These are phyloP conservation scores for Colletotrichum melonis DNA, from an alignment of 2,329 filamentous ascomycete species.

Conservation along the genomic window DNA sequence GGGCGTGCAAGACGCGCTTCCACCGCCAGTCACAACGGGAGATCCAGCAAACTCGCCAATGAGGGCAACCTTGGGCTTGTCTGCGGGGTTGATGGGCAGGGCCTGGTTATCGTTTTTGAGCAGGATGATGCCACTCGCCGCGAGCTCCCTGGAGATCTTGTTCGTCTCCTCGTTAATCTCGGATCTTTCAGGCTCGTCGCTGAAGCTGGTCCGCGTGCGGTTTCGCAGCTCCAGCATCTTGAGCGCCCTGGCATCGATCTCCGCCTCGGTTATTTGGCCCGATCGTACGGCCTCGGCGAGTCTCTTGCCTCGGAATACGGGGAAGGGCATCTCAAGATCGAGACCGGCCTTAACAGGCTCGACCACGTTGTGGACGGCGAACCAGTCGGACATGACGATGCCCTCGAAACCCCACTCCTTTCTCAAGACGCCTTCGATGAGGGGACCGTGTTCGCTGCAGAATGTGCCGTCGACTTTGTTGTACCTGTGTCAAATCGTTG, in stretches of 20 bases:
- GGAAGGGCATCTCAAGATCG: conserved; percentile 48
- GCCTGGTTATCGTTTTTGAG: conserved; percentile 34
- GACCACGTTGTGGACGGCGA: conserved; percentile 45
- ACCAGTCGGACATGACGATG: conserved; percentile 49
- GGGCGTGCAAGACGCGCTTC: conserved; percentile 30
- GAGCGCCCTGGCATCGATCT: conserved; percentile 32
- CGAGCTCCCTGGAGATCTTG: conserved; percentile 34
- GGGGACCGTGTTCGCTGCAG: conserved; percentile 37
- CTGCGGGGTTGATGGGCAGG: conserved; percentile 3
- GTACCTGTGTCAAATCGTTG: conserved; percentile 36
- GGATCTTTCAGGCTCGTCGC: conserved; percentile 27
- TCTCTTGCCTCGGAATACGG: conserved; percentile 36
- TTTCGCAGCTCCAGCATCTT: conserved; percentile 34
- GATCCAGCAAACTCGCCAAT: conserved; percentile 26
- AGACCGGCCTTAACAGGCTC: conserved; percentile 44
- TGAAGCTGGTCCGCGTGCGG: conserved; percentile 20
- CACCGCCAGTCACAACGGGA: conserved; percentile 25
- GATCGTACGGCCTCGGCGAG: conserved; percentile 35
- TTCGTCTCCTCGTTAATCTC: conserved; percentile 33
- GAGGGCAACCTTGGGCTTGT: conserved; percentile 4
- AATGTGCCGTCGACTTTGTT: conserved; percentile 43
- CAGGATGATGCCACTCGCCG: conserved; percentile 35
- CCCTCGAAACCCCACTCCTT: conserved; percentile 49
- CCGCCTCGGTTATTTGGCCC: conserved; percentile 29
- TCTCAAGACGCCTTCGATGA: conserved; percentile 42